Evolutionary conservation across 2,329 filamentous ascomycete species (phyloP).

Genomic region (Trichoderma arundinaceum): DNA sequence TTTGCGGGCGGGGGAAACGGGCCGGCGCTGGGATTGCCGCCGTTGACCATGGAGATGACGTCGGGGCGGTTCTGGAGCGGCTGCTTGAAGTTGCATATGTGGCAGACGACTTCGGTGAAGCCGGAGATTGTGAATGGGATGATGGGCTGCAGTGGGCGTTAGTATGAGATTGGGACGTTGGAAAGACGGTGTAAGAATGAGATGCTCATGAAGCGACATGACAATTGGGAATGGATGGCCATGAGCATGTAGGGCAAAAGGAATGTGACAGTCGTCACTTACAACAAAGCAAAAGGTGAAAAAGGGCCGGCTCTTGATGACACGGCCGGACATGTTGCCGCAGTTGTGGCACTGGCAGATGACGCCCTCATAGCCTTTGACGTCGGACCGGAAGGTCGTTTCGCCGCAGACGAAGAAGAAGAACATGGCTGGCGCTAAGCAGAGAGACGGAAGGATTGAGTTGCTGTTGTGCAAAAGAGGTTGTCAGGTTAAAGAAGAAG

Average conservation of each 20-base stretch:
- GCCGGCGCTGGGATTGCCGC: slow-evolving; percentile 41
- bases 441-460: neutral
- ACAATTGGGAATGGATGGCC: no score
- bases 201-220: no score
- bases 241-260: no score
- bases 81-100: slow-evolving; percentile 78
- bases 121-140: slow-evolving; percentile 72
- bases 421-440: slow-evolving; percentile 48
- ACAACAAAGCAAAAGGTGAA: slow-evolving; percentile 81
- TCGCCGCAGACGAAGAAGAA: slow-evolving; percentile 67
- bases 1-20: slow-evolving; percentile 40
- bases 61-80: slow-evolving; percentile 64
- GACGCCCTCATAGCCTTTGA: slow-evolving; percentile 66
- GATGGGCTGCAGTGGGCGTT: slow-evolving; percentile 58
- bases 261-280: slow-evolving; percentile 40
- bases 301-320: slow-evolving; percentile 71
- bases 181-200: no score
- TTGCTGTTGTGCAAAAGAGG: no score
- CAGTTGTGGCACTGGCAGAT: slow-evolving; percentile 70
- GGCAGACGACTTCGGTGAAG: slow-evolving; percentile 73
- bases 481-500: neutral
- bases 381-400: slow-evolving; percentile 64
- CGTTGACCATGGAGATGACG: slow-evolving; percentile 58
- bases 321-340: slow-evolving; percentile 65
- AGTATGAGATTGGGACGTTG: neutral